Evolutionary conservation across 169 alveolate species (phyloP), one percentile per base, ranked within the genome.

Genomic region (Eimeria zaria): DNA sequence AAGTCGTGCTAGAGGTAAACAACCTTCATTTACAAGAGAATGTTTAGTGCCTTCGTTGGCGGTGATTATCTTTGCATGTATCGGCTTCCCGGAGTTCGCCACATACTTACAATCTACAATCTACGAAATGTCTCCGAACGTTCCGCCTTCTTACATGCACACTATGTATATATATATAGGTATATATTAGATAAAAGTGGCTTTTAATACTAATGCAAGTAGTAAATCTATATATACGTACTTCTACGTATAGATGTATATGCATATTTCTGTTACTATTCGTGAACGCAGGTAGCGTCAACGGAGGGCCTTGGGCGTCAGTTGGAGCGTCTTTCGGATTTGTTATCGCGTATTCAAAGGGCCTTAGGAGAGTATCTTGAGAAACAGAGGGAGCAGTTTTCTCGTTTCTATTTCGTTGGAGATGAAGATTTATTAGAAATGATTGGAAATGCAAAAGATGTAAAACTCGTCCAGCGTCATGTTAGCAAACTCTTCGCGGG

Each of bases 401-500:
- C 99, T 33, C 98, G 99, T 46, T 99, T 99, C 98, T 99, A 99
- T 97, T 99, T 99, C 97, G 99, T 99, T 20, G 99, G 96, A 39
- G 99, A 99, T 97, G 99, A 99, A 92, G 99, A 99, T 96, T 97
- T 99, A 84, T 97, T 99, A 71, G 99, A 99, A 97, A 99, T 99
- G 98, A 99, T 99, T 91, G 99, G 99, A 76, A 99, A 99, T 97
- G 98, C 99, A 36, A 98, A 99, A 95, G 99, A 99, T 92, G 99
- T 99, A 5, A 98, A 98, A 27, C 98, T 98, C 62, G 99, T 99
- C 44, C 99, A 99, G 97, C 98, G 99, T 80, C 99, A 99, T 97
- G 99, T 99, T 97, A 98, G 98, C 97, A 99, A 99, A 97, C 99
- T 99, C 99, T 99, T 99, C 96, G 99, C 99, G 9, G 99, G 99